phyloP scores from a whole-genome alignment of 2,329 filamentous ascomycete species.

The Fusarium hainanense region DNA sequence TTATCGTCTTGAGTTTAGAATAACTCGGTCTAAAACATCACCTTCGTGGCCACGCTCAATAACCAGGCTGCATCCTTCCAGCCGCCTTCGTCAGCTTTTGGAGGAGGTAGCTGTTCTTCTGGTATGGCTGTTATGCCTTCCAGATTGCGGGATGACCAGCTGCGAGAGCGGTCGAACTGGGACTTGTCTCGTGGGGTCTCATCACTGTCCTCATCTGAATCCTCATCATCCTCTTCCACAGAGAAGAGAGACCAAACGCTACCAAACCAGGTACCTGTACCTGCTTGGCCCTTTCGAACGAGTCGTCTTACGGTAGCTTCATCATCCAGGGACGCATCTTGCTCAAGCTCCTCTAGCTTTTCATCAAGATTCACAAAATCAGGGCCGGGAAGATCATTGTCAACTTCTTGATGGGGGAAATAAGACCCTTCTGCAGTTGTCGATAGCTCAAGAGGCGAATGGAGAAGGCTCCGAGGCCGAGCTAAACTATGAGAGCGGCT shows the following conservation, averaged over 20 bases:
- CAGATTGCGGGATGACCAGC: conserved; percentile 52
- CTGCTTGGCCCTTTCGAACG: conserved; percentile 63
- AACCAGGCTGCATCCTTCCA: conserved; percentile 78
- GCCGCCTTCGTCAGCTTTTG: conserved; percentile 65
- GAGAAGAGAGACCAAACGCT: conserved; percentile 71
- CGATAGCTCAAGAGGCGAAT: conserved; percentile 58
- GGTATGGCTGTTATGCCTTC: conserved; percentile 56
- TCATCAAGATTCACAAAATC: conserved; percentile 74
- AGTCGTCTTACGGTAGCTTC: conserved; percentile 69
- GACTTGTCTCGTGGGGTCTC: conserved; percentile 45
- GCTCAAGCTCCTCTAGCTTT: conserved; percentile 65
- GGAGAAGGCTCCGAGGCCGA: conserved; percentile 53
- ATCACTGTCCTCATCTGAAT: conserved; percentile 57
- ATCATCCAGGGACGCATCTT: conserved; percentile 64
- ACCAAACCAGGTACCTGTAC: conserved; percentile 69
- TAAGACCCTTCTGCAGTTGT: conserved; percentile 43
- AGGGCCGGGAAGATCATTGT: conserved; percentile 61
- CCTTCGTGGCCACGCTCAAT: conserved; percentile 71
- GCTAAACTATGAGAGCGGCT: conserved; percentile 52
- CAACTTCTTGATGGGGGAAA: conserved; percentile 36
- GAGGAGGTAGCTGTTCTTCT: conserved; percentile 60
- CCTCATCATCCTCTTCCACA: conserved; percentile 69
- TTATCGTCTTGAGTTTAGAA: not conserved
- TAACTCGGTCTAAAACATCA: conserved; percentile 60
- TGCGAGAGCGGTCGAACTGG: conserved; percentile 46